Evolutionary conservation across 805 yeast genomes (phyloP).

Genomic region (Clavispora carvajalis): DNA sequence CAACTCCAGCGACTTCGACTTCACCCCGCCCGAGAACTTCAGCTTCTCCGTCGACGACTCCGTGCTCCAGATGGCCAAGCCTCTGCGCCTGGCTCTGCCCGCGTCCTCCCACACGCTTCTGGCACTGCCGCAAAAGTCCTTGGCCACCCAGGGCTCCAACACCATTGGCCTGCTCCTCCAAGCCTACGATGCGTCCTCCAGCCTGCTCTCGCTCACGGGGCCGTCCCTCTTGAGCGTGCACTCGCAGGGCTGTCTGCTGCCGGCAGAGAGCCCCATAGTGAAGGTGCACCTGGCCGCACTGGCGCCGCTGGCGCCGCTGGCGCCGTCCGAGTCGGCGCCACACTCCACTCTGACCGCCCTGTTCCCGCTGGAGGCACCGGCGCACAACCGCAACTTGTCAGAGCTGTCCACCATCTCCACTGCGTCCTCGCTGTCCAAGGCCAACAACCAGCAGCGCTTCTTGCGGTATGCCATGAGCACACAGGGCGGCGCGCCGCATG

Average conservation of each 20-base stretch:
- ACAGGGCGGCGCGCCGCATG: slow-evolving; percentile 13
- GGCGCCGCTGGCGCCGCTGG: background rate
- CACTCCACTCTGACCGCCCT: background rate
- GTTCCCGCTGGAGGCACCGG: background rate
- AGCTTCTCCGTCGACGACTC: slow-evolving; percentile 24
- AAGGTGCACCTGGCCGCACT: background rate
- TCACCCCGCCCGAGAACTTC: slow-evolving; percentile 10
- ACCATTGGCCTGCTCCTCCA: slow-evolving; percentile 26
- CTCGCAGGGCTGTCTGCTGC: background rate
- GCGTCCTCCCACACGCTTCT: slow-evolving; percentile 5
- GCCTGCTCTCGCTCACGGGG: slow-evolving; percentile 14
- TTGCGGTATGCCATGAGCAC: slow-evolving; percentile 40
- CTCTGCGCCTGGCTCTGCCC: slow-evolving; percentile 1
- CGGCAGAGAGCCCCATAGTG: background rate
- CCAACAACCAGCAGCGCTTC: slow-evolving; percentile 35
- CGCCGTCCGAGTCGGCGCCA: no score
- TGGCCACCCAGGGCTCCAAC: slow-evolving; percentile 16
- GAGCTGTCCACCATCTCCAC: slow-evolving; percentile 31
- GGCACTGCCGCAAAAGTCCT: slow-evolving; percentile 18
- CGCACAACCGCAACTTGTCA: slow-evolving; percentile 29
- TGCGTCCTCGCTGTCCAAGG: slow-evolving; percentile 24
- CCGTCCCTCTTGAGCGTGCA: background rate
- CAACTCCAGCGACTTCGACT: slow-evolving; percentile 5
- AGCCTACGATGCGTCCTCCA: slow-evolving; percentile 24
- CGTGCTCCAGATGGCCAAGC: slow-evolving; percentile 17